Conservation (phyloP, 176 grass and related monocot species). For the Triticum dicoccoides region DNA sequence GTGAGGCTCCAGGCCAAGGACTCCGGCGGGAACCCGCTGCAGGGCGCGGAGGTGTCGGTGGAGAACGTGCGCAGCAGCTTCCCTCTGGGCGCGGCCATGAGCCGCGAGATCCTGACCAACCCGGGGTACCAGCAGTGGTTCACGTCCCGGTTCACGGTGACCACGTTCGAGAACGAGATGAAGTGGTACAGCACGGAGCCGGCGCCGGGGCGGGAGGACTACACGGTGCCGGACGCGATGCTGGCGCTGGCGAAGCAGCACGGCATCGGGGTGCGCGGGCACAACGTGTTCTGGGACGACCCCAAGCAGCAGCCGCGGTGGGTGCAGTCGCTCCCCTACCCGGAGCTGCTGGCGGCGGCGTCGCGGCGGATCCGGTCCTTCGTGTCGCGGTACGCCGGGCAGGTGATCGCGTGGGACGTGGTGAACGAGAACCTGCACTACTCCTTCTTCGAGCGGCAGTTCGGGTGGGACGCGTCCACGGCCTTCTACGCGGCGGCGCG, state of each 20-base stretch:
- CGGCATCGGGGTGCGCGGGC: slow-evolving; percentile 39
- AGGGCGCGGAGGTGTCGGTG: slow-evolving; percentile 44
- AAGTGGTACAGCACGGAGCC: slow-evolving; percentile 68
- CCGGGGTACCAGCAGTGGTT: slow-evolving; percentile 57
- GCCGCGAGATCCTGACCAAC: slow-evolving; percentile 46
- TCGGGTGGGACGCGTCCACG: slow-evolving; percentile 56
- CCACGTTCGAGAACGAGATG: slow-evolving; percentile 91
- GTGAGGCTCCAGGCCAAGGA: slow-evolving; percentile 51
- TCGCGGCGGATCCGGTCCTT: slow-evolving; percentile 30
- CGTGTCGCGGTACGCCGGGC: slow-evolving; percentile 40
- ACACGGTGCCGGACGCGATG: slow-evolving; percentile 56
- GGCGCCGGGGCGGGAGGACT: slow-evolving; percentile 39
- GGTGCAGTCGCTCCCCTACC: slow-evolving; percentile 8
- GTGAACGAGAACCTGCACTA: slow-evolving; percentile 77
- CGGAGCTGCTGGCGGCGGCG: slow-evolving; percentile 27
- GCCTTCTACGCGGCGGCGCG: slow-evolving; percentile 57
- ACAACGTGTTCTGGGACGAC: slow-evolving; percentile 78
- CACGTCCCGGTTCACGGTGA: slow-evolving; percentile 52
- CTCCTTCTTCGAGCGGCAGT: slow-evolving; percentile 55
- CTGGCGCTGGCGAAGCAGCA: slow-evolving; percentile 37
- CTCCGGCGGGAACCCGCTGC: slow-evolving; percentile 37
- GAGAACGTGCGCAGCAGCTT: slow-evolving; percentile 38
- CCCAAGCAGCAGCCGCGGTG: slow-evolving; percentile 25
- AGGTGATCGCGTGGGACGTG: slow-evolving; percentile 77
- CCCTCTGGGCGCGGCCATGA: slow-evolving; percentile 63